These are phyloP conservation scores for Candida andamanensis DNA, from an alignment of 805 yeast species.

Conservation along the genomic window DNA sequence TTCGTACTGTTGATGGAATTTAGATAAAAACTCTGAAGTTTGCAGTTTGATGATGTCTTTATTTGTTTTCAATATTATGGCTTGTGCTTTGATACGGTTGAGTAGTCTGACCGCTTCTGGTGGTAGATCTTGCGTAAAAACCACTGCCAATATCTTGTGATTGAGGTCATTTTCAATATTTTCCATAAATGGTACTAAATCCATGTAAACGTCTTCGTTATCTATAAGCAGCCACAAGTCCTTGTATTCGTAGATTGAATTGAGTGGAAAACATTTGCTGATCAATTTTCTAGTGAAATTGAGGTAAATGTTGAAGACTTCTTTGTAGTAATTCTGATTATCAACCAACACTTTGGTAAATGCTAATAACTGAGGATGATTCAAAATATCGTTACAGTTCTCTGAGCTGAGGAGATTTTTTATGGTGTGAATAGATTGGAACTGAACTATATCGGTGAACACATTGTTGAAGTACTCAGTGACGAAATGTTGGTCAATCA, in stretches of 20 bases:
- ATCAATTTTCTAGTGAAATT: slow-evolving; percentile 27
- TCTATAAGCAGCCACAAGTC: slow-evolving; percentile 8
- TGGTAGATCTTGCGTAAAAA: slow-evolving; percentile 9
- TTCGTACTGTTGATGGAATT: slow-evolving; percentile 7
- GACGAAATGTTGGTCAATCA: slow-evolving; percentile 13
- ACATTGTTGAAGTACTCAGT: slow-evolving; percentile 14
- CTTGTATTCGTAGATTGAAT: slow-evolving; percentile 4
- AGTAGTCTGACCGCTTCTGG: slow-evolving; percentile 7
- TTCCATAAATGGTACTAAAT: slow-evolving; percentile 4
- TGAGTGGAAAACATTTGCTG: slow-evolving; percentile 11
- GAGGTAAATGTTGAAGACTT: slow-evolving; percentile 22
- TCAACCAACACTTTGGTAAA: slow-evolving; percentile 26
- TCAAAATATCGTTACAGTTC: slow-evolving; percentile 11
- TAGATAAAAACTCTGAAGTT: slow-evolving; percentile 1
- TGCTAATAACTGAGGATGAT: slow-evolving; percentile 13
- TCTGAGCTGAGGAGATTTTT: slow-evolving; percentile 21
- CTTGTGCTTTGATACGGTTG: slow-evolving; percentile 9
- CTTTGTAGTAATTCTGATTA: slow-evolving; percentile 31
- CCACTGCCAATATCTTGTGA: slow-evolving; percentile 6
- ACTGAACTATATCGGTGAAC: slow-evolving; percentile 31
- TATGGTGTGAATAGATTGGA: slow-evolving; percentile 32
- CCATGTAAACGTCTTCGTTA: slow-evolving; percentile 15
- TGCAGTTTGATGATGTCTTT: slow-evolving; percentile 1
- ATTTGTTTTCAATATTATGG: slow-evolving; percentile 7
- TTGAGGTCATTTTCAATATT: slow-evolving; percentile 4